Conservation (phyloP, 2,329 filamentous ascomycete genomes). For the Alternaria viburni region DNA sequence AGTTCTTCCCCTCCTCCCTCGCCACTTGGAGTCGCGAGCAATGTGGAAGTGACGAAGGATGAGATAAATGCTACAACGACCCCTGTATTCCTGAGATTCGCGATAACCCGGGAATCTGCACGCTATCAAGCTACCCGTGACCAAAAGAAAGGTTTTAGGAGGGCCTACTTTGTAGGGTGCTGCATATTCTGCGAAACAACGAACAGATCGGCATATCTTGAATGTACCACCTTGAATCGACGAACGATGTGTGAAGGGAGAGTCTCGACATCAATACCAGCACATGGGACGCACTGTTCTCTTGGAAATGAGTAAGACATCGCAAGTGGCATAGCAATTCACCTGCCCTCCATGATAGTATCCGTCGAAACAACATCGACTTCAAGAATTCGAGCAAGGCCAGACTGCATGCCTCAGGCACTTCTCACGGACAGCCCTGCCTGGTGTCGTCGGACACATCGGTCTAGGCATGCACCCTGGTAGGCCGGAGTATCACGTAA, state of each 20-base stretch:
- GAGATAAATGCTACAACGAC: neutral
- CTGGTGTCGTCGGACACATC: neutral
- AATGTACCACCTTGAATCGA: neutral
- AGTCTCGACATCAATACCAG: neutral
- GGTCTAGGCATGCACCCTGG: neutral
- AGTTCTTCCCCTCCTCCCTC: neutral
- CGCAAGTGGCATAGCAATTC: neutral
- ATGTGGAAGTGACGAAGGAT: neutral
- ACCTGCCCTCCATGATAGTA: neutral
- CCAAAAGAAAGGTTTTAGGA: neutral
- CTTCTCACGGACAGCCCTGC: neutral
- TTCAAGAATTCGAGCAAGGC: neutral
- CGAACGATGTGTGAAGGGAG: neutral
- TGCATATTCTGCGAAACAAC: neutral
- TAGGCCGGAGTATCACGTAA: neutral
- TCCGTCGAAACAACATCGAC: neutral
- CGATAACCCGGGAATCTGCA: neutral
- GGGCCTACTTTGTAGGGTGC: neutral
- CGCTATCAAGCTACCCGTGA: neutral
- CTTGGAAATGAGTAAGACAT: accelerated
- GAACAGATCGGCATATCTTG: neutral
- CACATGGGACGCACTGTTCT: neutral
- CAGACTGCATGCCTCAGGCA: neutral
- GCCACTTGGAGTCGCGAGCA: neutral
- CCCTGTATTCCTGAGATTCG: neutral